Conservation (phyloP, 2,329 filamentous ascomycete genomes). For the Pseudogymnoascus sp. region DNA sequence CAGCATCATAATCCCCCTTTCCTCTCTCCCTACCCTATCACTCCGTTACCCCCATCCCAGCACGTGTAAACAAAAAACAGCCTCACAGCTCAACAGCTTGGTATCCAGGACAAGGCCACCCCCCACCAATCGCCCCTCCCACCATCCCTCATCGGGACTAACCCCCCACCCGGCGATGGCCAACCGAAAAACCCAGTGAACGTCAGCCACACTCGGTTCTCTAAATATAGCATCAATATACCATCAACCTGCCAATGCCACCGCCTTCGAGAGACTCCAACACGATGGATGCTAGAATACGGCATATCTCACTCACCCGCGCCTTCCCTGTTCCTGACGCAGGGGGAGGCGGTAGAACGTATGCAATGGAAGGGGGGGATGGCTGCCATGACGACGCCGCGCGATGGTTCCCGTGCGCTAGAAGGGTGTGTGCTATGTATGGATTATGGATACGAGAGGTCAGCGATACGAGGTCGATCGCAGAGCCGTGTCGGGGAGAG, state of each 20-base stretch:
- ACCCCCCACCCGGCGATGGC: not conserved
- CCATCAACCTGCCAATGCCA: not conserved
- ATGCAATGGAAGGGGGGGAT: not conserved
- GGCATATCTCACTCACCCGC: not conserved
- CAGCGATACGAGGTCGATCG: not conserved
- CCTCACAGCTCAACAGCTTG: too few relatives aligned
- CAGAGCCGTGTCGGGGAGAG: not conserved
- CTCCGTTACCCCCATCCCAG: not conserved
- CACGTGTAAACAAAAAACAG: not conserved
- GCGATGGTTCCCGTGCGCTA: not conserved
- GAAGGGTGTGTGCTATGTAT: not conserved
- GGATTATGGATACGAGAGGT: not conserved
- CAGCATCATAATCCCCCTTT: not conserved
- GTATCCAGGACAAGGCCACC: not conserved
- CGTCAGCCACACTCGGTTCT: not conserved
- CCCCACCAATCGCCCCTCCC: not conserved
- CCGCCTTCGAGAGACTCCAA: not conserved
- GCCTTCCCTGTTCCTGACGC: not conserved
- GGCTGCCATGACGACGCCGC: not conserved
- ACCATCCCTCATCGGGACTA: not conserved
- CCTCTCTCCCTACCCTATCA: not conserved
- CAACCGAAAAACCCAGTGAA: not conserved
- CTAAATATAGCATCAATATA: not conserved
- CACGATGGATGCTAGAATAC: not conserved
- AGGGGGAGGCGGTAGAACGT: not conserved